These are phyloP conservation scores for Pleurotus sapidus DNA, from an alignment of 768 basidiomycete genomes.

Conservation along the genomic window DNA sequence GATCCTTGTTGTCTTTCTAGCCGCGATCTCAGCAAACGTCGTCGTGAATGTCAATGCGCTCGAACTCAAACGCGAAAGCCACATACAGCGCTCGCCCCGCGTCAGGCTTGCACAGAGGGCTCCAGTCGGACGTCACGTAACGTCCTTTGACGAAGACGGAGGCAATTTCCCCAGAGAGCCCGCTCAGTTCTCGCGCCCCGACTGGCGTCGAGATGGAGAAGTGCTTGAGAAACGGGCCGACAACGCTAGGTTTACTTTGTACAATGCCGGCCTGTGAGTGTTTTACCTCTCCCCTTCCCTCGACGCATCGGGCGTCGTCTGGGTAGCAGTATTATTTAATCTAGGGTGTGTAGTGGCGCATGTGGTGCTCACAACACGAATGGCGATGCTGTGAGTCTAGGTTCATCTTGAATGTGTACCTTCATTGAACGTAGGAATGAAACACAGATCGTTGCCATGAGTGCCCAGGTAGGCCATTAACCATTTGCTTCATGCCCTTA, in stretches of 20 bases:
- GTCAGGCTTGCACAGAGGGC: not conserved
- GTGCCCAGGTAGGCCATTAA: conserved; percentile 27
- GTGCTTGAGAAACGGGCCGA: conserved; percentile 12
- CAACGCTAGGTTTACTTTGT: conserved; percentile 21
- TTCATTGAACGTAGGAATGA: not conserved
- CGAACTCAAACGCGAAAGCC: not conserved
- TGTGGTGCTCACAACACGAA: conserved; percentile 29
- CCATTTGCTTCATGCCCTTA: not conserved
- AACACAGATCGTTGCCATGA: conserved; percentile 41
- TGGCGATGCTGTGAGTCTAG: conserved; percentile 28
- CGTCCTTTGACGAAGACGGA: not conserved
- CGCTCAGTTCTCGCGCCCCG: not conserved
- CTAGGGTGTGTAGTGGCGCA: conserved; percentile 32
- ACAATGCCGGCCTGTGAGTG: conserved; percentile 24
- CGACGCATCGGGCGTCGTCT: not conserved
- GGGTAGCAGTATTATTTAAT: not conserved
- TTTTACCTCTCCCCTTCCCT: conserved; percentile 1
- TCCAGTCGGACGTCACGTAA: not conserved
- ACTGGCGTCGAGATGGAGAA: conserved; percentile 3
- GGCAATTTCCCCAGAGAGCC: not conserved
- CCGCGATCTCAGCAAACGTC: not conserved
- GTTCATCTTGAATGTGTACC: not conserved
- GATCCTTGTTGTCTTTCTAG: not conserved
- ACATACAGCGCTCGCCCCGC: not conserved
- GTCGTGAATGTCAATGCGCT: not conserved